Base-by-base conservation (phyloP, 306 rosid species). In the Vicia faba region DNA sequence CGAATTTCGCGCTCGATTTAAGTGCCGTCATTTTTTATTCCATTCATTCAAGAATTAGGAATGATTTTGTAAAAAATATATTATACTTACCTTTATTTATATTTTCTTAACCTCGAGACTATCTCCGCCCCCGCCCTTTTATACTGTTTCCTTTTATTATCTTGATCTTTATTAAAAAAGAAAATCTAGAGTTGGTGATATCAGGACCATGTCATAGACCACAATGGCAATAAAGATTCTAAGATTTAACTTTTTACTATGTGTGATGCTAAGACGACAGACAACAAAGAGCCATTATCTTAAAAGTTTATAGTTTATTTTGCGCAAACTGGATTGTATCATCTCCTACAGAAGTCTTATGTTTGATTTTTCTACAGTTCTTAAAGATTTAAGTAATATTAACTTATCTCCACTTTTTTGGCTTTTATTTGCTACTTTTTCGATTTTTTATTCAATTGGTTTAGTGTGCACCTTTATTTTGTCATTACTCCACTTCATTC, bases 261-360 rank as follows among this genome's bases (percentile, higher is more conserved):
- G 48, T 62, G 36, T 31, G 46, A 14, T 64, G 62, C 5, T 59
- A 68, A 66, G 29, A 51, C 38, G 71, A 66, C 58, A 38, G 1
- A 60, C 69, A 48, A 2, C 4, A 9, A 53, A 45, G 66, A 35
- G 54, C 23, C 8, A 67, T 53, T 53, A 31, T 61, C 20, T 12
- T 15, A 33, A 33, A 7, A 33, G 43, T n/a, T 46, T 14, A 14
- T 57, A 7, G 71, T 4, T 63, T 15, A 16, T 15, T 35, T 35
- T 28, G 13, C 41, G 44, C 71, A 41, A 54, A 68, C 28, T 0
- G 68, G 36, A 28, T 18, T 60, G 61, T 33, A 33, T 14, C 3
- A 51, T 61, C 18, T 29, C 43, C 9, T 60, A 29, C 58, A 26
- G 62, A 28, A 65, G 73, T 79, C 75, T 62, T 5, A 39, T 31